Evolutionary conservation across 169 alveolate species (phyloP), one percentile per base, ranked within the genome.

Genomic region (Plasmodium billcollinsi): DNA sequence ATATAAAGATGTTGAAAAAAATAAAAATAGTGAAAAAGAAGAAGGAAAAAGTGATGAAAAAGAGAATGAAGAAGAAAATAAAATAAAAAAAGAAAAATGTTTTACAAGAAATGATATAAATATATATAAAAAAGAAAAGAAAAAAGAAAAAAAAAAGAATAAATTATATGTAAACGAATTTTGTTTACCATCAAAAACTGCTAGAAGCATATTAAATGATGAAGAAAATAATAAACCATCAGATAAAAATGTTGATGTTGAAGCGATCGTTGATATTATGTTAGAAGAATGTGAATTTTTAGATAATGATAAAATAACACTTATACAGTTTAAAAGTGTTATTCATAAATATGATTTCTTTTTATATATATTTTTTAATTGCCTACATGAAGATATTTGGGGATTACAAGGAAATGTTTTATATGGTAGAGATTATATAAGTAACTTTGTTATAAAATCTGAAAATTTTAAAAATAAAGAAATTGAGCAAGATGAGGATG

Each of bases 311-410:
- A 74, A 75, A 39, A 93, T 95, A 47, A 92, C 88, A 29, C 92
- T 92, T 54, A 91, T 78, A 56, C 94, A 80, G 50, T 96, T 96
- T 94, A 95, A 94, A 90, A 92, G 96, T 66, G 93, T 96, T 94
- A 88, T 96, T 49, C 93, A 95, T 67, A 90, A 93, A 54, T 91
- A 96, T 83, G 95, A 93, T 33, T 94, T 92, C 6, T 88, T 96
- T 49, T 90, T 95, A 20, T 59, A 93, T 26, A 89, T 95, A 91
- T 96, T 96, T 85, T 89, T 96, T 45, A 95, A 93, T 69, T 96
- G 96, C 63, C 73, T 96, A 21, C 98, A 95, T 62, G 97, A 95
- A 69, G 98, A 96, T 75, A 94, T 95, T 15, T 96, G 98, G 98
- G 96, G 97, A 2, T 88, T 96, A 58, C 95, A 95, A 71, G 98